Base-by-base conservation (phyloP, 2,329 filamentous ascomycete species). In the Colletotrichum euphorbiae region DNA sequence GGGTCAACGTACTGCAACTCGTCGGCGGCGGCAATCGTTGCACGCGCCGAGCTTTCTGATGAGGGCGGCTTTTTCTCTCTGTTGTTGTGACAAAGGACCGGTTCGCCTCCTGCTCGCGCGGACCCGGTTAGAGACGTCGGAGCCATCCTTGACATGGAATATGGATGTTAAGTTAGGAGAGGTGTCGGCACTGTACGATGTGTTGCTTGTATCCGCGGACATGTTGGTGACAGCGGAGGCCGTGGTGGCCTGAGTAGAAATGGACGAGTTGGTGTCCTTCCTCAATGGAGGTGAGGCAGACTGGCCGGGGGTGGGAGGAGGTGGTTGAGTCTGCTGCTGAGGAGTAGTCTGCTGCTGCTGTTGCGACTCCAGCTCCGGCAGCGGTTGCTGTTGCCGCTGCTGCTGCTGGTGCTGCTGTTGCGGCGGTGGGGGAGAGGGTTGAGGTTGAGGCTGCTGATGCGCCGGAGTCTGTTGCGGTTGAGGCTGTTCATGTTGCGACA, bases 31-130 rank as follows among this genome's bases (percentile, higher is more conserved):
- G 71, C 87, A 89, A 72, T 88, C 85, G 38, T 75, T 73, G 73
- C 87, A 89, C 54, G 87, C 87, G 65, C 87, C 86, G 60, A 89
- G 78, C 75, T 88, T 89, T 72, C 87, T 79, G 69, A 89, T 89
- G 65, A 89, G 75, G 51, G 86, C 86, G 52, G 87, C 87, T 75
- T 85, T 85, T 72, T 88, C 85, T 75, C 87, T 82, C 73, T 88
- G 87, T 70, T 85, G 81, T 61, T 86, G 82, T 36, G 86, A 87
- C 70, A 89, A 79, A 69, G 87, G 87, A 46, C 87, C 87, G 70
- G 86, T 89, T 63, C 87, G 84, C 76, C 87, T 83, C 73, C 87
- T 84, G 74, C 84, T 88, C 70, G 85, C 80, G 73, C 85, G 84
- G 72, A 85, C 84, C 74, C 80, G 82, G 74, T 83, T 82, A 78